Conservation (phyloP, 2,329 filamentous ascomycete species). For the Venturia asperata region DNA sequence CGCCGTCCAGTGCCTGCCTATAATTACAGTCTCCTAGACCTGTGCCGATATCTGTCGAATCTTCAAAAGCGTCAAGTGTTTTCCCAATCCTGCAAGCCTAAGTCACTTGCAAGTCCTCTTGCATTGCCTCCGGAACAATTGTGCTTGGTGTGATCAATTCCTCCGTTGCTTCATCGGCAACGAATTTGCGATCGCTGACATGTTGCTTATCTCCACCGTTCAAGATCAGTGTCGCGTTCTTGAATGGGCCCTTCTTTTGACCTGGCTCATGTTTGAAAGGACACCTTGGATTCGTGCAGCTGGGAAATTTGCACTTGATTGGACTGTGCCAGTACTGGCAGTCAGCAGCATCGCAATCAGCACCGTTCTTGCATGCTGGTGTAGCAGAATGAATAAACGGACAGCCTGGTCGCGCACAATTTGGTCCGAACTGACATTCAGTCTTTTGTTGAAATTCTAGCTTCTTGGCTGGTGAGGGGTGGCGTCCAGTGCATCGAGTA, state of each 20-base stretch:
- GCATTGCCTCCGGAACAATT: neutral
- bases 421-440: slow-evolving; percentile 85
- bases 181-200: slow-evolving; percentile 83
- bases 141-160: slow-evolving; percentile 62
- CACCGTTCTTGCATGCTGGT: slow-evolving; percentile 84
- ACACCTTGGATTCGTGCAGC: slow-evolving; percentile 83
- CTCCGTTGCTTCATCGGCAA: slow-evolving; percentile 55
- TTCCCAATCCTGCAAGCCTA: neutral
- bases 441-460: slow-evolving; percentile 71
- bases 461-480: slow-evolving; percentile 83
- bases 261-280: slow-evolving; percentile 86
- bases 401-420: slow-evolving; percentile 82
- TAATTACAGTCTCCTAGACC: slow-evolving; percentile 8
- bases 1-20: neutral
- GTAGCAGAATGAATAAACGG: slow-evolving; percentile 83
- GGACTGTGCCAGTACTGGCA: slow-evolving; percentile 89
- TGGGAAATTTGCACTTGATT: slow-evolving; percentile 81
- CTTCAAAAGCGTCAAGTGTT: neutral
- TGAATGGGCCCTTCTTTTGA: slow-evolving; percentile 68
- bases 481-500: slow-evolving; percentile 81
- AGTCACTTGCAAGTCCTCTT: slow-evolving; percentile 20
- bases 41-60: neutral
- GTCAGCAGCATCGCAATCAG: slow-evolving; percentile 69
- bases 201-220: slow-evolving; percentile 46
- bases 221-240: slow-evolving; percentile 87